Evolutionary conservation across 352 stramenopile species (phyloP).

Genomic region (Pythium phragmitis): DNA sequence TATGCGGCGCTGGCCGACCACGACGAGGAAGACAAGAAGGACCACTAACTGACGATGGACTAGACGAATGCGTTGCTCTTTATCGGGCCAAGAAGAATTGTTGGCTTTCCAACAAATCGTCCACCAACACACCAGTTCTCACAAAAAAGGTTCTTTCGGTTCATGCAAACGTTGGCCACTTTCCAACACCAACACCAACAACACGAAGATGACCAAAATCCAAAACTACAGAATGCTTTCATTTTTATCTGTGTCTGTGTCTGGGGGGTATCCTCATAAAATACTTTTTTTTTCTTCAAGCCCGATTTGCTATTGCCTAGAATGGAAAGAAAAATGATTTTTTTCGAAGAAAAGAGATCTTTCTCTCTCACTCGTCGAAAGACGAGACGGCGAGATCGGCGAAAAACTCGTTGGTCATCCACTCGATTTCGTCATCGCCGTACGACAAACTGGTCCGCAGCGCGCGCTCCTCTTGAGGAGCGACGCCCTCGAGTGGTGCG

Average conservation of each 20-base stretch:
- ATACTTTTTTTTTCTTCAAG: slow-evolving; percentile 4
- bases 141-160: no score
- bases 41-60: no score
- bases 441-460: slow-evolving; percentile 17
- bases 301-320: background rate
- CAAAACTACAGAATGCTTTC: slow-evolving; percentile 5
- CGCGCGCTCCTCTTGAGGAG: slow-evolving; percentile 13
- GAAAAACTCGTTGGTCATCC: slow-evolving; percentile 25
- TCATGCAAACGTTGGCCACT: no score
- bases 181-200: no score
- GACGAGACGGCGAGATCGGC: background rate
- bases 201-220: no score
- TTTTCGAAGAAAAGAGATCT: background rate
- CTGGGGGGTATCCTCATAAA: slow-evolving; percentile 9
- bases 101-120: no score
- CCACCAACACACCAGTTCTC: no score
- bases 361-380: background rate
- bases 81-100: no score
- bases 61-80: no score
- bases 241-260: slow-evolving; percentile 3
- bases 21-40: no score
- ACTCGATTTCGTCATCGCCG: slow-evolving; percentile 21
- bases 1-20: no score
- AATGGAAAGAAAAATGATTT: background rate
- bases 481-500: background rate